Percentiles rank a stretch among this genome's conserved stretches.
These are phyloP conservation scores for Craspedostauros australis DNA, from an alignment of 108 stramenopile species.

Conservation along the genomic window DNA sequence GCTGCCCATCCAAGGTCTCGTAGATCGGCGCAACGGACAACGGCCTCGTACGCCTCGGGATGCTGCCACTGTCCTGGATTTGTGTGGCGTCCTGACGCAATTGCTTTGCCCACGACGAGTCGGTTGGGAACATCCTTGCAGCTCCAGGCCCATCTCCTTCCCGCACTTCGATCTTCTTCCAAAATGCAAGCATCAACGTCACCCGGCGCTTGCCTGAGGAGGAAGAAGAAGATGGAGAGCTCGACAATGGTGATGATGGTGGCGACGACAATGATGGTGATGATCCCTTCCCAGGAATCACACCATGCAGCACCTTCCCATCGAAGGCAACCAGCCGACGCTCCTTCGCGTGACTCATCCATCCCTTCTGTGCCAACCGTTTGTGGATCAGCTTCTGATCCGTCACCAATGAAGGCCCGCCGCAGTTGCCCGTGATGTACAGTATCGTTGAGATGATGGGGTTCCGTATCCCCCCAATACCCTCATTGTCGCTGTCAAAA, in stretches of 20 bases:
- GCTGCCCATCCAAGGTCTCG: slow-evolving; percentile 56
- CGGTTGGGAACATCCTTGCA: slow-evolving; percentile 54
- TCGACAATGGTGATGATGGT: neutral
- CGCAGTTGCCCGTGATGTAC: slow-evolving; percentile 41
- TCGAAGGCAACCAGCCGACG: slow-evolving; percentile 73
- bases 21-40: slow-evolving; percentile 45
- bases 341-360: slow-evolving; percentile 54
- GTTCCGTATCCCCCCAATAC: slow-evolving; percentile 57
- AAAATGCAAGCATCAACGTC: slow-evolving; percentile 89
- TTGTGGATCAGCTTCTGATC: slow-evolving; percentile 54
- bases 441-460: slow-evolving; percentile 74
- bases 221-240: neutral
- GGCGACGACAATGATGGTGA: neutral
- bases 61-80: neutral
- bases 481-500: slow-evolving; percentile 89
- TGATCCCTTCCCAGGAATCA: slow-evolving; percentile 78
- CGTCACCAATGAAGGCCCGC: slow-evolving; percentile 80
- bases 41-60: slow-evolving; percentile 16
- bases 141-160: slow-evolving; percentile 43
- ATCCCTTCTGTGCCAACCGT: slow-evolving; percentile 58
- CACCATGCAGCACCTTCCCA: slow-evolving; percentile 81
- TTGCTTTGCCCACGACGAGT: neutral
- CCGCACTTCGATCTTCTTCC: slow-evolving; percentile 63
- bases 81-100: neutral
- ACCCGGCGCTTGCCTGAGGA: slow-evolving; percentile 45